phyloP scores from a whole-genome alignment of 1,284 basidiomycete genomes.

The Taiwanofungus camphoratus region DNA sequence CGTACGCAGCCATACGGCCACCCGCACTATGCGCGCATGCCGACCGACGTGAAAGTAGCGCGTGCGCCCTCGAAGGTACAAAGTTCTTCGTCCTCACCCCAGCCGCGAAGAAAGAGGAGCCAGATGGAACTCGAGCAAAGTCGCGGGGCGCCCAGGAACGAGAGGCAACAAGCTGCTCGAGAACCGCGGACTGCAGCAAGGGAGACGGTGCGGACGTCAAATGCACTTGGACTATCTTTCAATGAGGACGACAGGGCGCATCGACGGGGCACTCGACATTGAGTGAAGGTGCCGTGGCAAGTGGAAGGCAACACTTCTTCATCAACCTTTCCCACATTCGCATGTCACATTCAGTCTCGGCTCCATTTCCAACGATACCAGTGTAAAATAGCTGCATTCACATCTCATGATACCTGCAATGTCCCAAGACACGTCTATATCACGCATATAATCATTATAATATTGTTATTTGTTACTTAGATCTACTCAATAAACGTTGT shows the following conservation, averaged over 20 bases:
- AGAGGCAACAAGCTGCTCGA: background rate
- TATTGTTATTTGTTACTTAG: too few relatives aligned
- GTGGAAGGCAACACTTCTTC: too few relatives aligned
- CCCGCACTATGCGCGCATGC: slow-evolving; percentile 35
- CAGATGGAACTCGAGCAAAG: background rate
- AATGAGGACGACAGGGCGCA: too few relatives aligned
- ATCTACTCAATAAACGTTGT: too few relatives aligned
- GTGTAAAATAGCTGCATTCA: too few relatives aligned
- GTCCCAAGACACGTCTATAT: too few relatives aligned
- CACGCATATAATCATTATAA: background rate
- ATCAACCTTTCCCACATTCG: too few relatives aligned
- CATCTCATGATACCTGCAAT: background rate
- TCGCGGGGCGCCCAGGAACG: background rate
- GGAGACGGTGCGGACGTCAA: background rate
- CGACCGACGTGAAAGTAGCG: slow-evolving; percentile 17
- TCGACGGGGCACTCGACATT: too few relatives aligned
- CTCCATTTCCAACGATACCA: too few relatives aligned
- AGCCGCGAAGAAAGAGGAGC: slow-evolving; percentile 3
- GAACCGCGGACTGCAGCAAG: background rate
- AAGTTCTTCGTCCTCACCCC: slow-evolving; percentile 8
- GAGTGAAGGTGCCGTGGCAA: too few relatives aligned
- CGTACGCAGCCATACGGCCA: slow-evolving; percentile 40
- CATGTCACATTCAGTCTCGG: background rate
- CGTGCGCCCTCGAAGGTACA: too few relatives aligned
- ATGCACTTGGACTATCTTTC: slow-evolving; percentile 1